These are phyloP conservation scores for Eucalyptus regnans DNA, from an alignment of 345 rosid genomes.

Conservation along the genomic window DNA sequence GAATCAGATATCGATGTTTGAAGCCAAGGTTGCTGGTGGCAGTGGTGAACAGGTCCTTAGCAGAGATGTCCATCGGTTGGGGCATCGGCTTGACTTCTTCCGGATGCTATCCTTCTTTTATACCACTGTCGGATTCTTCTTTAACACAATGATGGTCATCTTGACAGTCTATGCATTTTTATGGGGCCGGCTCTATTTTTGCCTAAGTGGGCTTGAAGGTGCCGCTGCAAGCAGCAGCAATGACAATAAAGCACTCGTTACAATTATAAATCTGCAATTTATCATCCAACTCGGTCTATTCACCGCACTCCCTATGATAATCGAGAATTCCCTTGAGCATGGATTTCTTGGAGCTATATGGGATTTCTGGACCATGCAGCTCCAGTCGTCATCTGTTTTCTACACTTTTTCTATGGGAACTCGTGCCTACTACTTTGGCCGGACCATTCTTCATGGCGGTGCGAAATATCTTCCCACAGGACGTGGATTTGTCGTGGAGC, in stretches of 20 bases:
- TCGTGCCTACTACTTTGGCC: not conserved
- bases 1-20: not conserved
- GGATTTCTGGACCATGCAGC: constrained; percentile 1
- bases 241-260: not conserved
- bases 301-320: not conserved
- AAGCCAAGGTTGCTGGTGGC: not conserved
- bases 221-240: not conserved
- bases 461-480: not conserved
- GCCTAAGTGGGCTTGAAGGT: not conserved
- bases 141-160: not conserved
- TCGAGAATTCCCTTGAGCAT: not conserved
- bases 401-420: constrained; percentile 1
- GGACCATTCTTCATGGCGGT: not conserved
- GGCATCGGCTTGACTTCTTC: not conserved
- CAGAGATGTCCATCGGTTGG: not conserved
- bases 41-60: not conserved
- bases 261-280: not conserved
- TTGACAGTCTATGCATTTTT: not conserved
- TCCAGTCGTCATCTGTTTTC: not conserved
- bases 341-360: not conserved
- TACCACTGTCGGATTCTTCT: not conserved
- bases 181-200: not conserved
- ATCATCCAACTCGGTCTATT: not conserved
- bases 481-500: not conserved
- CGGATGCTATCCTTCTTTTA: not conserved